A percentile compares a stretch with the other conserved stretches of the same genome.
phyloP scores from a whole-genome alignment of 495 filamentous ascomycete species.

The Daldinia grandis region DNA sequence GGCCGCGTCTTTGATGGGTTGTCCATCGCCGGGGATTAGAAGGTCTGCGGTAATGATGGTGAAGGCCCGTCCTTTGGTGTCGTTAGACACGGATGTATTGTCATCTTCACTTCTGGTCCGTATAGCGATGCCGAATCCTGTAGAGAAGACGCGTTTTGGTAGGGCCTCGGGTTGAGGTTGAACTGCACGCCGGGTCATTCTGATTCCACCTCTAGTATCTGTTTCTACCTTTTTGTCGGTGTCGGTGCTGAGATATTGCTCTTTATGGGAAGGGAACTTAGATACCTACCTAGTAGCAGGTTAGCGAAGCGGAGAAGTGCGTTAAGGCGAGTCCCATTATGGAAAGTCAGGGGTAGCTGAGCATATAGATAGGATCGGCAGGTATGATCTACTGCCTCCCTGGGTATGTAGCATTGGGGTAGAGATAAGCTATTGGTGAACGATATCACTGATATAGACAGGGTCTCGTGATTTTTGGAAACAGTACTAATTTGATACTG shows the following conservation, averaged over 20 bases:
- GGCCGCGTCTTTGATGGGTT: slow-evolving; percentile 50
- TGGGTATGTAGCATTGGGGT: background rate
- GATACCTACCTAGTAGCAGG: too few species aligned
- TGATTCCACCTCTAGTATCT: background rate
- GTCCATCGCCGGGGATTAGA: slow-evolving; percentile 57
- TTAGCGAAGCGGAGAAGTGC: slow-evolving; percentile 12
- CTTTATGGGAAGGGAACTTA: background rate
- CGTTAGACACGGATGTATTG: background rate
- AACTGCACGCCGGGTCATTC: slow-evolving; percentile 25
- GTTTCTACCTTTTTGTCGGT: background rate
- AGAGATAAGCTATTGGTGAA: background rate
- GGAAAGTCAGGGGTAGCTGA: slow-evolving; percentile 22
- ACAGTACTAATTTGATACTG: background rate
- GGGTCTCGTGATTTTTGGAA: background rate
- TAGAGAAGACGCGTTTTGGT: slow-evolving; percentile 37
- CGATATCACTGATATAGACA: background rate
- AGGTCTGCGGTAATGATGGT: slow-evolving; percentile 52
- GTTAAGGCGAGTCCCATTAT: slow-evolving; percentile 7
- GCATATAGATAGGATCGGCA: background rate
- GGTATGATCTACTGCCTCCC: background rate
- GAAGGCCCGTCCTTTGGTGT: slow-evolving; percentile 23
- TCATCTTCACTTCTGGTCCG: slow-evolving; percentile 19
- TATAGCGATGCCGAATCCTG: slow-evolving; percentile 42
- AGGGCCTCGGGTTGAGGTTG: slow-evolving; percentile 15
- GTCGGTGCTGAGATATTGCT: background rate